Evolutionary conservation across 352 stramenopile species (phyloP), one percentile per base, ranked within the genome.

Genomic region (Phytophthora quininea): DNA sequence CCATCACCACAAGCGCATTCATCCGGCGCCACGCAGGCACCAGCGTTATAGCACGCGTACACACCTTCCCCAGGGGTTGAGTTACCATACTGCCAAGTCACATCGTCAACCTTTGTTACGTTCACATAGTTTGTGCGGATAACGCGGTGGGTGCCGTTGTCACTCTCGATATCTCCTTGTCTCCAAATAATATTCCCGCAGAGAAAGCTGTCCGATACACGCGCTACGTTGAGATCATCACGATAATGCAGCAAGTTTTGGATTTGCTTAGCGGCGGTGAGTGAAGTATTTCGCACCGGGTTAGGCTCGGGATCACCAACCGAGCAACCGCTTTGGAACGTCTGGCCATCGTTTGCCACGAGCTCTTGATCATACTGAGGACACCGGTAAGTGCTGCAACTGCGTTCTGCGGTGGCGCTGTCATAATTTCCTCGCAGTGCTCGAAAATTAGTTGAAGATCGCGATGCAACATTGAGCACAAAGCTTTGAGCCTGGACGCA

Each of bases 251-350:
- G 73, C 19, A 92, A 55, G 32, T 92, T 88, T 12, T 63, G 55
- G 30, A 93, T 70, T 51, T 85, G 79, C 38, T 69, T 62, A 24
- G 59, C 56, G 9, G 48, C 50, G 14, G 82, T 74, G 15, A 83
- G 67, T 19, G 55, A 27, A 27, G 48, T 12, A 35, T 47, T 65
- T 12, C 77, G 80, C 2, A 57, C 47, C 3, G 81, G 78, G 63
- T 95, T 92, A 2, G 69, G 59, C 6, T 78, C 59, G 3, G 88
- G 88, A 30, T 86, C 89, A 0, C 88, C 88, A 3, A 82, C 59
- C 6, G 86, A 92, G 68, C 97, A 99, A 0, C 97, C 97, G 54
- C 84, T 97, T 67, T 99, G 97, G 62, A 98, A 99, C 4, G 86
- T 97, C 27, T 67, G 69, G 6, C 95, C 95, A 69, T 98, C 92